Base-by-base conservation (phyloP, 164 flowering plant genomes). In the Stephania cephalantha region DNA sequence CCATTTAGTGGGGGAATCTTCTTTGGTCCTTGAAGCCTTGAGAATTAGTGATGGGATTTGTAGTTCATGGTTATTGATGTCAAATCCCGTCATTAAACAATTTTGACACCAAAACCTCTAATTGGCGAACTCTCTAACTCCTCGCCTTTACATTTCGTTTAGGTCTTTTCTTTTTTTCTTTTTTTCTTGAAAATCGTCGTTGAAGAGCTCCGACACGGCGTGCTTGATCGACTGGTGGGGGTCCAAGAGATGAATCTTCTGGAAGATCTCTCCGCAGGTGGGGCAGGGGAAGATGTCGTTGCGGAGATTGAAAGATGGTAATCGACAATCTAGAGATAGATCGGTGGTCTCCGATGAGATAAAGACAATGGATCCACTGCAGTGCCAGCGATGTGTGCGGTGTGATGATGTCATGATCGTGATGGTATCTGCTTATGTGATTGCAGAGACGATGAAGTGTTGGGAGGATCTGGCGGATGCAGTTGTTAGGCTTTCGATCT, bases 231-330 rank as follows among this genome's bases (percentile, higher is more conserved):
- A 66, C 44, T 85, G 91, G 74, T 94, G 98, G 3, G 80, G 88
- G 45, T 92, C 95, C 10, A 94, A 88, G 11, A 77, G 79, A 6
- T 81, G 78, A 31, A 84, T 76, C 48, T 80, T 84, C 46, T 67
- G 86, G 85, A 94, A 94, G 44, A 92, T 77, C 72, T 92, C 87
- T 0, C 98, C 98, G 68, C 98, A 93, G 0, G 83, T 75, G 1
- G 94, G 74, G 74, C 98, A 93, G 0, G 97, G 93, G 75, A 82
- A 88, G 70, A 90, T 86, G 58, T 88, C 91, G 81, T 84, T 88
- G 4, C 93, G 82, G 10, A 86, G 82, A 6, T 89, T 85, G 73
- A 85, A 83, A 55, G 87, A 25, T 25, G 25, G 25, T 25, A 25
- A 25, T 25, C 0, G 25, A 25, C 25, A 25, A 25, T 25, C 25